These are phyloP conservation scores for Trichomonas tenax DNA, from an alignment of 208 protist genomes.

Conservation along the genomic window DNA sequence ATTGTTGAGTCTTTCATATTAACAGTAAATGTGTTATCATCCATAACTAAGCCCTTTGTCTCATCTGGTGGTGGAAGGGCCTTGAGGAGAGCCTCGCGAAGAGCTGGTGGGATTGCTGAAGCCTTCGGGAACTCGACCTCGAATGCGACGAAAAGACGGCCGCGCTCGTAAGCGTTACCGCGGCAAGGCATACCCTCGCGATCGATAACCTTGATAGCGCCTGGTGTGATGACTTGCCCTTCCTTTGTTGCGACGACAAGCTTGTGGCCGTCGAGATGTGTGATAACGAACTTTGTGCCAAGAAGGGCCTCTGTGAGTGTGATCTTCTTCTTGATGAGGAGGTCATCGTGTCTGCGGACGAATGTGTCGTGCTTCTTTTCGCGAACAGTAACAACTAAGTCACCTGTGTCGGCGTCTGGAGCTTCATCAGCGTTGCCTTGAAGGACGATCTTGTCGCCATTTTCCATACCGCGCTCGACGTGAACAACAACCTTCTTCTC, in stretches of 20 bases:
- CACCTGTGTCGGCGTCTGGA: not conserved
- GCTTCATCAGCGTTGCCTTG: not conserved
- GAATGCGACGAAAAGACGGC: not conserved
- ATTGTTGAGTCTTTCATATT: not conserved
- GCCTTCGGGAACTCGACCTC: conserved; percentile 12
- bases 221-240: not conserved
- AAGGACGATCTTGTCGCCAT: not conserved
- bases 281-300: not conserved
- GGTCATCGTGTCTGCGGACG: not conserved
- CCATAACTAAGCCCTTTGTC: not conserved
- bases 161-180: not conserved
- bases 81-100: not conserved
- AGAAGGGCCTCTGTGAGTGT: not conserved
- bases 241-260: not conserved
- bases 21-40: not conserved
- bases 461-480: conserved; percentile 1
- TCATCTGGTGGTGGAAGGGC: not conserved
- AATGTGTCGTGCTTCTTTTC: not conserved
- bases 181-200: not conserved
- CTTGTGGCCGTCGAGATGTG: not conserved
- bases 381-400: not conserved
- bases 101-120: not conserved
- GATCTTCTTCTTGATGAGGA: not conserved
- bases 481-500: not conserved
- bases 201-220: not conserved